Percentiles rank a stretch among this genome's conserved stretches.
These are phyloP conservation scores for Gossypium arboreum DNA, from an alignment of 345 rosid genomes.

Conservation along the genomic window DNA sequence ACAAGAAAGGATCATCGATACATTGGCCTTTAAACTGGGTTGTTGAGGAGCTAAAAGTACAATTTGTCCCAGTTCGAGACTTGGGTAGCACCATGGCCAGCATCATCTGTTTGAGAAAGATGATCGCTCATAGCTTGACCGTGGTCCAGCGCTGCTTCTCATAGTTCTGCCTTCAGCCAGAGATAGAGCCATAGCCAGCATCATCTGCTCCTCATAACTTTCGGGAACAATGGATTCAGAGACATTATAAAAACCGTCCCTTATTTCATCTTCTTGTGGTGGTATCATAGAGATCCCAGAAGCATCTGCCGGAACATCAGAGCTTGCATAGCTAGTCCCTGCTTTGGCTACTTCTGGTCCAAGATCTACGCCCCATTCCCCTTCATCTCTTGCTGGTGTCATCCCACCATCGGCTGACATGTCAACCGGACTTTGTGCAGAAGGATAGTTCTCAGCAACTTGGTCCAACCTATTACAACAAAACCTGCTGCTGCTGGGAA, in stretches of 20 bases:
- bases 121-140: slow-evolving; percentile 10
- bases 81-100: slow-evolving; percentile 20
- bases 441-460: slow-evolving; percentile 38
- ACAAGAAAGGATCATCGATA: slow-evolving; percentile 17
- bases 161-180: slow-evolving; percentile 75
- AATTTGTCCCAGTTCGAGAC: slow-evolving; percentile 16
- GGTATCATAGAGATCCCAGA: slow-evolving; percentile 38
- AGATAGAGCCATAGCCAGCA: slow-evolving; percentile 93
- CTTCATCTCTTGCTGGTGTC: slow-evolving; percentile 33
- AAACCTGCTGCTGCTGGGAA: slow-evolving; percentile 41
- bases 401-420: slow-evolving; percentile 31
- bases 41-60: slow-evolving; percentile 15
- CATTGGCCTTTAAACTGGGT: slow-evolving; percentile 20
- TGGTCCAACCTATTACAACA: slow-evolving; percentile 27
- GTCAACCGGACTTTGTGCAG: slow-evolving; percentile 28
- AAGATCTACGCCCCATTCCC: slow-evolving; percentile 49
- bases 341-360: slow-evolving; percentile 64
- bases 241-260: slow-evolving; percentile 27
- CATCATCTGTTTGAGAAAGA: slow-evolving; percentile 18
- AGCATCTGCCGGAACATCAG: slow-evolving; percentile 48
- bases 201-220: slow-evolving; percentile 95
- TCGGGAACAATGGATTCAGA: slow-evolving; percentile 63
- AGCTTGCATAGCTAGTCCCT: slow-evolving; percentile 63
- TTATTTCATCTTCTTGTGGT: slow-evolving; percentile 32
- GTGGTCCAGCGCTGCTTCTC: slow-evolving; percentile 38